A percentile compares a stretch with the other conserved stretches of the same genome.
phyloP scores from a whole-genome alignment of 768 basidiomycete species.

The Termitomyces sp. region DNA sequence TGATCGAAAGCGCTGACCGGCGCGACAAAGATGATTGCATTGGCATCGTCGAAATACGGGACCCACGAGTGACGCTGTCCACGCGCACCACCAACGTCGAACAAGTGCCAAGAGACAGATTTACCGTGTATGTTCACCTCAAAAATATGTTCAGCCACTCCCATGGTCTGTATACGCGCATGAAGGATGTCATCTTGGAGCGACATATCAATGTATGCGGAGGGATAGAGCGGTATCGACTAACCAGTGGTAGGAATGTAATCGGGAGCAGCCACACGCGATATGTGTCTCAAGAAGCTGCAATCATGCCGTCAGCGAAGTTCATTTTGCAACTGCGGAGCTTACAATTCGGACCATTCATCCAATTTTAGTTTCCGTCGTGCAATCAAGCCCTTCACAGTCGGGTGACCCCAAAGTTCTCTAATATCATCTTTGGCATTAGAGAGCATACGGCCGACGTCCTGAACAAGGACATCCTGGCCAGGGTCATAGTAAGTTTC shows the following conservation, averaged over 20 bases:
- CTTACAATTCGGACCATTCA: constrained; percentile 88
- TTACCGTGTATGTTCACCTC: constrained; percentile 79
- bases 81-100: constrained; percentile 66
- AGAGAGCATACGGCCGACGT: constrained; percentile 55
- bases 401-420: constrained; percentile 67
- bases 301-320: constrained; percentile 7
- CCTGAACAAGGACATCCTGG: constrained; percentile 52
- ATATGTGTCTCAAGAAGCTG: constrained; percentile 74
- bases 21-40: constrained; percentile 77
- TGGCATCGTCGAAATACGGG: constrained; percentile 72
- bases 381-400: constrained; percentile 61
- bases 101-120: constrained; percentile 67
- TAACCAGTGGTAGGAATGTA: constrained; percentile 75
- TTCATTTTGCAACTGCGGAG: constrained; percentile 10
- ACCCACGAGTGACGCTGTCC: constrained; percentile 76
- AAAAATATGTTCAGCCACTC: constrained; percentile 78
- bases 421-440: constrained; percentile 59
- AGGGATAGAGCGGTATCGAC: constrained; percentile 6
- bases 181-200: constrained; percentile 75
- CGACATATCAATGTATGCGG: constrained; percentile 23
- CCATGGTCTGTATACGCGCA: constrained; percentile 89
- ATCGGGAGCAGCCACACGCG: constrained; percentile 59
- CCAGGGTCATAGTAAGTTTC: constrained; percentile 26
- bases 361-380: constrained; percentile 72
- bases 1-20: constrained; percentile 79